Conservation (phyloP, 345 rosid species). For the Melaleuca alternifolia region DNA sequence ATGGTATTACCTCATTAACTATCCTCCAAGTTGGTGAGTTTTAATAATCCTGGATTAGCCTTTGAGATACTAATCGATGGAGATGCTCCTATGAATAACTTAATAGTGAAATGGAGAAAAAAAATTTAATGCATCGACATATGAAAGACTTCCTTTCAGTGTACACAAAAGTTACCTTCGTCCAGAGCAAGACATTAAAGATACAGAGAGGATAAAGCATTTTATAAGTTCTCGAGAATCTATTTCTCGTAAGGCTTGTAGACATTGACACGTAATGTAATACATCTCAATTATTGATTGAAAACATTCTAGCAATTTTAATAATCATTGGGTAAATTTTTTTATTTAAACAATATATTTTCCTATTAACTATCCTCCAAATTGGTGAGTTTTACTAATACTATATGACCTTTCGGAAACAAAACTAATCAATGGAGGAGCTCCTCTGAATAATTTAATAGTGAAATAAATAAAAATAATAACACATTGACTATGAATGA, state of each 20-base stretch:
- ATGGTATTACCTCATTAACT: no score
- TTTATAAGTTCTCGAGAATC: background rate
- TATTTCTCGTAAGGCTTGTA: background rate
- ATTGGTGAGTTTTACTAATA: background rate
- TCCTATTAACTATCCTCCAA: background rate
- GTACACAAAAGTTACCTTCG: no score
- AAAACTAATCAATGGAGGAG: background rate
- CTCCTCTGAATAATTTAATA: background rate
- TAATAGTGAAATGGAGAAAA: no score
- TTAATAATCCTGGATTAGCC: background rate
- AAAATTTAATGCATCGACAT: no score
- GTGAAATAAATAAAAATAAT: background rate
- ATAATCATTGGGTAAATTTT: background rate
- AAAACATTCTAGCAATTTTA: background rate
- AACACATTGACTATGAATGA: no score
- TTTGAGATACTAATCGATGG: no score
- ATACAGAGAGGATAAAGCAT: no score
- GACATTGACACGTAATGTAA: background rate
- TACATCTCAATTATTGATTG: background rate
- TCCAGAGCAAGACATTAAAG: no score
- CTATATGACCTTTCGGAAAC: no score
- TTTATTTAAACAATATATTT: no score
- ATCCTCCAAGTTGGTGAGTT: background rate
- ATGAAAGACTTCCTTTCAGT: no score
- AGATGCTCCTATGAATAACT: no score